Evolutionary conservation across 2,329 filamentous ascomycete genomes (phyloP).

Genomic region (Pseudogymnoascus sp.): DNA sequence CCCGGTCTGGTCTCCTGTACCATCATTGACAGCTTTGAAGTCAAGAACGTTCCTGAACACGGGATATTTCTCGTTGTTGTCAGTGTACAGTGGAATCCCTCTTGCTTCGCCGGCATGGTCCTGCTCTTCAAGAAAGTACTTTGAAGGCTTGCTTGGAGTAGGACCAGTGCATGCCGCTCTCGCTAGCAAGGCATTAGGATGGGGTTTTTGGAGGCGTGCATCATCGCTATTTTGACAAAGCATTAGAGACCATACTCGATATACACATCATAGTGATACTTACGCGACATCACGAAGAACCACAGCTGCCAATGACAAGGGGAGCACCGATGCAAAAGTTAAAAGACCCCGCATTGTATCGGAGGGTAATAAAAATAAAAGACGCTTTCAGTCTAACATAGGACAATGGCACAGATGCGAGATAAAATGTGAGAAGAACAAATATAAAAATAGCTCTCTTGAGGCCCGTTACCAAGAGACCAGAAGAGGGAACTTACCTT

Average conservation of each 20-base stretch:
- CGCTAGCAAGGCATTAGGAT: background rate
- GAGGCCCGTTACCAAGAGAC: background rate
- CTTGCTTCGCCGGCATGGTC: background rate
- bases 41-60: slow-evolving; percentile 1
- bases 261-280: background rate
- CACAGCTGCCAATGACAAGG: background rate
- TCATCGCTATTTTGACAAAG: background rate
- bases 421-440: background rate
- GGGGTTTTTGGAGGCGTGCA: background rate
- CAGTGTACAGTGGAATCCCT: background rate
- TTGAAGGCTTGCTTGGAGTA: slow-evolving; percentile 1
- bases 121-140: slow-evolving; percentile 1
- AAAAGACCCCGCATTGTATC: background rate
- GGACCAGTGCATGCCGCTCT: background rate
- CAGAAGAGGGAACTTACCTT: background rate
- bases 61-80: background rate
- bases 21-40: background rate
- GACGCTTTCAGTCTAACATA: slow-evolving; percentile 1
- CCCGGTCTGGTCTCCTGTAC: background rate
- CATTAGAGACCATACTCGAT: background rate
- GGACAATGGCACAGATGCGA: background rate
- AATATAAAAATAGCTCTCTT: background rate
- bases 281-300: background rate
- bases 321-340: background rate
- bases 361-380: background rate